These are phyloP conservation scores for Tillandsia leiboldiana DNA, from an alignment of 176 grass and related monocot genomes.

Conservation along the genomic window DNA sequence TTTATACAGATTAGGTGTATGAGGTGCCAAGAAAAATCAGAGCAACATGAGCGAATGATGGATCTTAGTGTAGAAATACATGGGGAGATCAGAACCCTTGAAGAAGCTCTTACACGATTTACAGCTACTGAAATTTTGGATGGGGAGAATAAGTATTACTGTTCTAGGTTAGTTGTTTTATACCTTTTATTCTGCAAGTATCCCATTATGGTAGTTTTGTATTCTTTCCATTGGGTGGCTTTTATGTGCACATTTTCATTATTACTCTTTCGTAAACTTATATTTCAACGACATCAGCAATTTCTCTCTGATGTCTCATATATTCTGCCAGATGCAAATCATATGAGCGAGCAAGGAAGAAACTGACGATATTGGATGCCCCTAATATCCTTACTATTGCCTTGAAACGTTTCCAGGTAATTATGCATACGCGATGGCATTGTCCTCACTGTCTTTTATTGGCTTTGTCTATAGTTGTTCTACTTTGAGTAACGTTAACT, in stretches of 20 bases:
- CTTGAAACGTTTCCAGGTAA: constrained; percentile 27
- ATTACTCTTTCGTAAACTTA: not conserved
- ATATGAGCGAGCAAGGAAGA: constrained; percentile 24
- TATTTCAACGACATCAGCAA: not conserved
- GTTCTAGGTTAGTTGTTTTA: constrained; percentile 12
- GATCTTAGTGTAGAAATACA: constrained; percentile 27
- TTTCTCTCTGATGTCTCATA: not conserved
- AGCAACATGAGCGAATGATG: constrained; percentile 21
- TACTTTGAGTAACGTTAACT: not conserved
- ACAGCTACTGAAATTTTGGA: constrained; percentile 22
- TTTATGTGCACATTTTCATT: no score
- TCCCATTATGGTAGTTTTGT: no score
- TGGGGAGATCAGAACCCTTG: constrained; percentile 21
- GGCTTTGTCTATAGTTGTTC: not conserved
- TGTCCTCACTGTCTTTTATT: not conserved
- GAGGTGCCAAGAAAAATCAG: constrained; percentile 22
- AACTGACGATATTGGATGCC: constrained; percentile 17
- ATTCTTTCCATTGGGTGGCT: no score
- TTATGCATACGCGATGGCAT: not conserved
- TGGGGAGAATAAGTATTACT: constrained; percentile 22
- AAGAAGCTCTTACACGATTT: constrained; percentile 20
- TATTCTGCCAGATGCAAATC: constrained; percentile 19
- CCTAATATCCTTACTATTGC: constrained; percentile 28
- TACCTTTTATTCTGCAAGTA: not conserved
- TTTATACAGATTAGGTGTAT: constrained; percentile 21